phyloP scores from a whole-genome alignment of 805 yeast genomes.

The Sugiyamaella boreocaroliniensis region DNA sequence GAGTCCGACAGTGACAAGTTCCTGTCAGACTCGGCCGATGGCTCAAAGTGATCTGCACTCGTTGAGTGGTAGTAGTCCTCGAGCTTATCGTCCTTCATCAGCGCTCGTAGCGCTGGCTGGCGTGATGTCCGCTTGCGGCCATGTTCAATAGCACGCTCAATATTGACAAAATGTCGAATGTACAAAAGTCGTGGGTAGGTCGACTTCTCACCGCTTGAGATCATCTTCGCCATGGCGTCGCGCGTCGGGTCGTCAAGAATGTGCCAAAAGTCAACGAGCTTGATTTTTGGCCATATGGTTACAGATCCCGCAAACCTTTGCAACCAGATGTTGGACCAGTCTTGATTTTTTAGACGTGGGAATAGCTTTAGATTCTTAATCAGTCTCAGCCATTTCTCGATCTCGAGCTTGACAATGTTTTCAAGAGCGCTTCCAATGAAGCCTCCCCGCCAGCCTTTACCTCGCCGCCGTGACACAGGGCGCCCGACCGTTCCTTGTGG shows the following conservation, averaged over 20 bases:
- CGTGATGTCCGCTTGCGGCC: conserved; percentile 13
- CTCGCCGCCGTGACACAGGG: conserved; percentile 57
- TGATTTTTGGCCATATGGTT: conserved; percentile 68
- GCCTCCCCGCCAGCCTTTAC: conserved; percentile 66
- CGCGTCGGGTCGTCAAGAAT: conserved; percentile 64
- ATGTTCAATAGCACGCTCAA: conserved; percentile 58
- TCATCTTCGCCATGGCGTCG: conserved; percentile 47
- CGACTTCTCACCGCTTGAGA: conserved; percentile 55
- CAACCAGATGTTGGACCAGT: conserved; percentile 72
- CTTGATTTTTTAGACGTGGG: conserved; percentile 65
- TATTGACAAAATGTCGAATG: conserved; percentile 53
- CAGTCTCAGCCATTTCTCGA: conserved; percentile 68
- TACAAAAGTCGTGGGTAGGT: conserved; percentile 62
- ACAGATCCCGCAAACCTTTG: conserved; percentile 71
- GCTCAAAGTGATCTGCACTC: conserved; percentile 2
- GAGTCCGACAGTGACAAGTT: background rate
- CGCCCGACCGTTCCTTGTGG: conserved; percentile 77
- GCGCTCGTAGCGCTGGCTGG: background rate
- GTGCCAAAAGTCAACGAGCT: conserved; percentile 51
- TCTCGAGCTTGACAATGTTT: conserved; percentile 62
- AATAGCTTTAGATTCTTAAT: conserved; percentile 57
- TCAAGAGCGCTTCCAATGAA: conserved; percentile 67
- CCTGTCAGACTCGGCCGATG: background rate
- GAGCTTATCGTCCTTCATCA: background rate
- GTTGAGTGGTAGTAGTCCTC: conserved; percentile 1